Base-by-base conservation (phyloP, 2,329 filamentous ascomycete genomes). In the Ophiostoma tasmaniense region DNA sequence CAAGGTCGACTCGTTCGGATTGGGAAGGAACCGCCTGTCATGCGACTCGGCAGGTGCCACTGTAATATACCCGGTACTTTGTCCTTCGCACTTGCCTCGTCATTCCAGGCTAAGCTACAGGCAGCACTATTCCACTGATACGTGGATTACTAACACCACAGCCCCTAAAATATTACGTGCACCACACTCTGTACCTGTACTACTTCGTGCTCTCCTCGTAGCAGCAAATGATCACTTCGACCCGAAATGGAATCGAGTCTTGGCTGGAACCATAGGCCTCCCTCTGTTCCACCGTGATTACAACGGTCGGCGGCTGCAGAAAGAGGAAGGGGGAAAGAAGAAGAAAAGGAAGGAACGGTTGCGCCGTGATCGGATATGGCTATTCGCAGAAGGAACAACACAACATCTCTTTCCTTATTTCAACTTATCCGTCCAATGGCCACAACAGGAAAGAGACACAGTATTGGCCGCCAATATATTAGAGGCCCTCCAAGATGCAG, bases 71-170 rank as follows among this genome's bases (percentile, higher is more conserved):
- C 33, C 61, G 22, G 62, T 65, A 65, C 30, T 35, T 35, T 37
- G 28, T 35, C 30, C 14, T 28, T 62, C 61, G 61, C 61, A 64
- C 61, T 20, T 65, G n/a, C 64, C 37, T 65, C 64, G 64, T 65
- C 64, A 65, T 39, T 22, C n/a, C 20, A 50, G 17, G 22, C 25
- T 61, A 30, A 14, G 25, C 55, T 55, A 61, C 55, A 61, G 55
- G 50, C 50, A 55, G 50, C 50, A 45, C 50, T 25, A 25, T n/a
- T 25, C n/a, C n/a, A 11, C 50, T n/a, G 5, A 33, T 28, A 30
- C 55, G 22, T 30, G 5, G 13, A 30, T 30, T 61, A 61, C 25
- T 61, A 61, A 61, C 25, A 17, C 13, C 55, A 33, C 55, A 33
- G 55, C 55, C 55, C 55, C 55, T 61, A 61, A 33, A 25, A 61